Evolutionary conservation across 495 filamentous ascomycete genomes (phyloP), one percentile per base, ranked within the genome.

Genomic region (Penicillium odoratum): DNA sequence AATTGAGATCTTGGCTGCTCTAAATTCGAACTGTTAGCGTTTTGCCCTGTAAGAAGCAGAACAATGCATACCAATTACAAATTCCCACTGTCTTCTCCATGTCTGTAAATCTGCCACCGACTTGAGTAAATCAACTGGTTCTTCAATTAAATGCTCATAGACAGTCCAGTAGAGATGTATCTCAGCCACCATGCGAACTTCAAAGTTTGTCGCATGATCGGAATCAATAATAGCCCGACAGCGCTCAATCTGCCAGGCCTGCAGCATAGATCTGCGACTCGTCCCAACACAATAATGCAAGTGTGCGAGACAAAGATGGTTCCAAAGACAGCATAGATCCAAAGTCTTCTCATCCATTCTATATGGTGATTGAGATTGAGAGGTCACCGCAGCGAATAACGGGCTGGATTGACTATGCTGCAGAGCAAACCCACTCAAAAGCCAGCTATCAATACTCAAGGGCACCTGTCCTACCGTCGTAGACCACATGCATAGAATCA

Each of bases 1-100:
- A 80, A 80, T 53, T 80, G 77, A n/a, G 77, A 73, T 42, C 74
- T 63, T 13, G 76, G 74, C 64, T 80, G 76, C 26, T 76, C 77
- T 78, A 7, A 53, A 42, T 1, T 3, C 34, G 11, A 47, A 44
- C 11, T 30, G 18, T 26, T 0, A 51, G 28, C 15, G 21, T 16
- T 36, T 4, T 13, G 3, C 11, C 38, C 25, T 26, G 18, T 21
- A 21, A 21, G 21, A 21, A 21, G 21, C 21, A 21, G 21, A 21
- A 21, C 21, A 21, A 2, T 21, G 2, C 51, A 13, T 70, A 78
- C 76, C 72, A 13, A 79, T 55, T 18, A 79, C 61, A 30, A 66
- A 73, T 45, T 66, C 68, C 76, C 76, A 78, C 44, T 73, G 70
- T 40, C 68, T 61, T 40, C 62, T 69, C 77, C 77, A 80, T 8